A percentile compares a stretch with the other conserved stretches of the same genome.
phyloP scores from a whole-genome alignment of 1,139 yeast genomes.

The Nakaseomyces nivariensis region DNA sequence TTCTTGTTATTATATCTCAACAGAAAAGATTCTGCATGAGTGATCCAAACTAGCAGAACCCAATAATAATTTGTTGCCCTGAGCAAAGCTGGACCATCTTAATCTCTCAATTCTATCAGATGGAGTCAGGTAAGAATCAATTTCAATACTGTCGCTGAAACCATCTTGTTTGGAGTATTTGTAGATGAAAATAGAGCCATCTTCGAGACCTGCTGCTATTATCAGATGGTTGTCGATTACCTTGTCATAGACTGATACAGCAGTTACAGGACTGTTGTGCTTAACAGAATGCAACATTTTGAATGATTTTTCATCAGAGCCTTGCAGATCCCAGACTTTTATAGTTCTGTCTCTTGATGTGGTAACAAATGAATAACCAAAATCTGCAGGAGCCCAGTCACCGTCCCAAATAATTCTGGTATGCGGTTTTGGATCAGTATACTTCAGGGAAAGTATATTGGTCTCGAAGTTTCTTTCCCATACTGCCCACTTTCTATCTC shows the following conservation, averaged over 20 bases:
- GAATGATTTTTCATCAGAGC: slow-evolving; percentile 18
- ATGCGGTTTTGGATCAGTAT: slow-evolving; percentile 64
- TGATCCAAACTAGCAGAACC: slow-evolving; percentile 66
- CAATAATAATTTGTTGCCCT: slow-evolving; percentile 31
- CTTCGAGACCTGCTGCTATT: slow-evolving; percentile 66
- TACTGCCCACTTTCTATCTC: slow-evolving; percentile 79
- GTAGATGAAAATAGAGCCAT: slow-evolving; percentile 40
- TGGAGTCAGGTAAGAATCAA: slow-evolving; percentile 42
- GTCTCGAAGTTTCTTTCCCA: slow-evolving; percentile 49
- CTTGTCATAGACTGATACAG: slow-evolving; percentile 45
- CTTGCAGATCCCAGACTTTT: slow-evolving; percentile 53
- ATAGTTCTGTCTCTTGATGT: slow-evolving; percentile 80
- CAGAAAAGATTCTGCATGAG: slow-evolving; percentile 50
- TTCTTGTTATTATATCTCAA: slow-evolving; percentile 15
- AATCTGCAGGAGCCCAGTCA: slow-evolving; percentile 56
- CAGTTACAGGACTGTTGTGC: slow-evolving; percentile 54
- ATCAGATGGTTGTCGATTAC: slow-evolving; percentile 27
- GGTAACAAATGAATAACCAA: slow-evolving; percentile 50
- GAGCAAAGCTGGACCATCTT: slow-evolving; percentile 36
- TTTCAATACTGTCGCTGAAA: slow-evolving; percentile 27
- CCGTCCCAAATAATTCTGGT: slow-evolving; percentile 93
- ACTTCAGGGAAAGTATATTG: slow-evolving; percentile 35
- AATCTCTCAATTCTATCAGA: slow-evolving; percentile 51
- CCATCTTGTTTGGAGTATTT: slow-evolving; percentile 21
- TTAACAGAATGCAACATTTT: slow-evolving; percentile 29